phyloP scores from a whole-genome alignment of 2,329 filamentous ascomycete species.

The Colletotrichum sp. region DNA sequence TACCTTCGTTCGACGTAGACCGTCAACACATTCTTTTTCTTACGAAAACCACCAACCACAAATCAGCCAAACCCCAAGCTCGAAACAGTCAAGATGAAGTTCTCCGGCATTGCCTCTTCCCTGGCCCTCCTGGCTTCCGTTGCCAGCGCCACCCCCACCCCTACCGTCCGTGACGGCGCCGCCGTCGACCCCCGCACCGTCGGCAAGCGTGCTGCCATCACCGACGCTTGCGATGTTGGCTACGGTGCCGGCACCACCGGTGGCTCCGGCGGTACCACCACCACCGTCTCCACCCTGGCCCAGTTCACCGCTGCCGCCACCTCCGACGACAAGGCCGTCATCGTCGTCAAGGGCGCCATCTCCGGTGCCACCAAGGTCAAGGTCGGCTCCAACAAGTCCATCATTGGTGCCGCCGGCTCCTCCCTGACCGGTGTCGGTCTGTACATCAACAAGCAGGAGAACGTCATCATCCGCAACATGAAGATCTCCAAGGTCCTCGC shows the following conservation, averaged over 20 bases:
- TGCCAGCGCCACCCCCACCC: slow-evolving; percentile 33
- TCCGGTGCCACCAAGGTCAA: slow-evolving; percentile 41
- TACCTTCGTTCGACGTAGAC: slow-evolving; percentile 21
- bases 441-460: slow-evolving; percentile 55
- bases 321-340: slow-evolving; percentile 45
- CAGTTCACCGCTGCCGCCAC: slow-evolving; percentile 51
- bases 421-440: slow-evolving; percentile 54
- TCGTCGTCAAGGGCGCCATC: slow-evolving; percentile 47
- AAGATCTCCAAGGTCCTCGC: slow-evolving; percentile 63
- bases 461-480: slow-evolving; percentile 69
- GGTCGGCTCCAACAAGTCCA: slow-evolving; percentile 50
- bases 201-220: slow-evolving; percentile 39
- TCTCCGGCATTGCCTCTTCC: slow-evolving; percentile 30
- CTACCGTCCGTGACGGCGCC: slow-evolving; percentile 29
- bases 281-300: slow-evolving; percentile 55
- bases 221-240: slow-evolving; percentile 39
- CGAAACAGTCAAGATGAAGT: slow-evolving; percentile 32
- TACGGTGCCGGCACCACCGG: slow-evolving; percentile 53
- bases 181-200: slow-evolving; percentile 25
- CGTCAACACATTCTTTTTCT: slow-evolving; percentile 16
- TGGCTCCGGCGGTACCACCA: slow-evolving; percentile 53
- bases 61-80: neutral
- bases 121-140: slow-evolving; percentile 33
- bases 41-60: neutral
- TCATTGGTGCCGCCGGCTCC: slow-evolving; percentile 43